Evolutionary conservation across 1,284 basidiomycete genomes (phyloP).

Genomic region (Porogramme epimiltina): DNA sequence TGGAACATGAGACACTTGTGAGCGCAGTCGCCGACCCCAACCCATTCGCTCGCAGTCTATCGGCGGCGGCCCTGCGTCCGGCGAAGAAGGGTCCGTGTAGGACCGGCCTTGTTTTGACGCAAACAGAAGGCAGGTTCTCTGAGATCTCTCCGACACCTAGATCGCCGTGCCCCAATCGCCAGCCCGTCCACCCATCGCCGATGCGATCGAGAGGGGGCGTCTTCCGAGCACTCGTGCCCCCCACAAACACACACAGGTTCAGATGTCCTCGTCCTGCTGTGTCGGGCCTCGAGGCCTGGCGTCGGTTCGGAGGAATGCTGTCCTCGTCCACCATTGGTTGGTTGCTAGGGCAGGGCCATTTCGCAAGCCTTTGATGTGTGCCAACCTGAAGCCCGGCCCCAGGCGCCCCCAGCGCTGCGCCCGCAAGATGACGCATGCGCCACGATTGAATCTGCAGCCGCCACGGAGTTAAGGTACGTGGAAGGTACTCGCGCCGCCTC

Average conservation of each 20-base stretch:
- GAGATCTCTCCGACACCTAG: too few species aligned
- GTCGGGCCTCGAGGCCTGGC: slow-evolving; percentile 4
- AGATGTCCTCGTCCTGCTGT: background rate
- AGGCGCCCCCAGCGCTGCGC: background rate
- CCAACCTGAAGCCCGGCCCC: too few species aligned
- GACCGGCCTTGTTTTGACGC: too few species aligned
- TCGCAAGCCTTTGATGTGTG: too few species aligned
- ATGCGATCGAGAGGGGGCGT: background rate
- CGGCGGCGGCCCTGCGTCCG: background rate
- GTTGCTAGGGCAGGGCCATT: background rate
- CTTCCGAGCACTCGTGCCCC: background rate
- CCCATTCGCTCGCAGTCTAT: background rate
- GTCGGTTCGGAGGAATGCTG: background rate
- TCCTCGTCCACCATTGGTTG: background rate
- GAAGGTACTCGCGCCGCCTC: background rate
- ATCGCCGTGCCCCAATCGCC: background rate
- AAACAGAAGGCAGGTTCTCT: too few species aligned
- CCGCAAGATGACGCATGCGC: background rate
- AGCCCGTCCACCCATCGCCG: slow-evolving; percentile 1
- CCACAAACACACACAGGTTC: slow-evolving; percentile 5
- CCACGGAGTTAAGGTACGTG: slow-evolving; percentile 16
- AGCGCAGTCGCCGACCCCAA: background rate
- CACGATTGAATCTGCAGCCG: slow-evolving; percentile 1
- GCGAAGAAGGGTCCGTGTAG: background rate
- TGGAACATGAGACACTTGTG: background rate